Conservation (phyloP, 306 rosid species). For the Lagenaria siceraria region DNA sequence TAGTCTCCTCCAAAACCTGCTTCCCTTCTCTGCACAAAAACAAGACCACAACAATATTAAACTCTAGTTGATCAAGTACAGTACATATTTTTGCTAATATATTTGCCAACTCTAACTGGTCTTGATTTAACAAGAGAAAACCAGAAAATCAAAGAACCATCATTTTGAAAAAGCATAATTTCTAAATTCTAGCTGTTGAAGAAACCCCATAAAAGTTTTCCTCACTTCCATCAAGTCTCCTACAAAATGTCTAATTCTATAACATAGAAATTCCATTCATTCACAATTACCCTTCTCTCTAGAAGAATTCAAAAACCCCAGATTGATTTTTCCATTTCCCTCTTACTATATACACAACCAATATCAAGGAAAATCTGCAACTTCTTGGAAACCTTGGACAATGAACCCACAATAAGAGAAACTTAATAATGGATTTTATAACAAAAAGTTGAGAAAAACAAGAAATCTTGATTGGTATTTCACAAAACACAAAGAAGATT, state of each 20-base stretch:
- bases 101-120: neutral
- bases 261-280: neutral
- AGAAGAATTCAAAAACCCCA: neutral
- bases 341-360: neutral
- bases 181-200: neutral
- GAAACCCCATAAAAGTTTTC: neutral
- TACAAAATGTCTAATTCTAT: neutral
- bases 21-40: constrained; percentile 14
- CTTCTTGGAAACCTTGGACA: neutral
- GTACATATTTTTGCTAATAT: neutral
- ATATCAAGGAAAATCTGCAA: neutral
- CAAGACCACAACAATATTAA: constrained; percentile 1
- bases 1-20: constrained; percentile 13
- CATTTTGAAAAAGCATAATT: neutral
- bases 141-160: neutral
- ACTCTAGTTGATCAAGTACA: neutral
- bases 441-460: neutral
- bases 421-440: neutral
- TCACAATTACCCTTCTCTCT: neutral
- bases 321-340: neutral
- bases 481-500: constrained; percentile 3
- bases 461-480: neutral
- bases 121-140: neutral
- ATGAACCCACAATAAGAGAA: neutral
- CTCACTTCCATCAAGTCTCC: neutral